Evolutionary conservation across 148 eudicot species (phyloP), one percentile per base, ranked within the genome.

Genomic region (Oxyria digyna): DNA sequence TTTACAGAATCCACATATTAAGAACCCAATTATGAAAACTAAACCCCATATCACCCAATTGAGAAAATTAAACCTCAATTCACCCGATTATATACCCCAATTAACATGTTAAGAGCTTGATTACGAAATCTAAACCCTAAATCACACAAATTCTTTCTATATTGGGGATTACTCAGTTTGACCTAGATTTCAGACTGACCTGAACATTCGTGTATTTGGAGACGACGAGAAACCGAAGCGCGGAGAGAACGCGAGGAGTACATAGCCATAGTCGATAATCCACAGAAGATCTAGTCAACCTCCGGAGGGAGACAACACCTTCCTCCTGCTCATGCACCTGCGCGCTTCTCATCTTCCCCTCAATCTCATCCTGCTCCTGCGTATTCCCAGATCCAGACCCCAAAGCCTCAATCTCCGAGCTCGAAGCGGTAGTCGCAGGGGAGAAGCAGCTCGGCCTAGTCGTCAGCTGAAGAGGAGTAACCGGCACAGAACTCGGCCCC

Each of bases 391-490:
- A 27, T 64, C 70, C 75, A 0, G 62, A n/a, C 32, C 38, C 79
- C 9, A 45, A 10, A 38, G 27, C 38, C 13, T 81, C 84, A 0
- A 78, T 49, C 69, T 81, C 84, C 11, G 81, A 69, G 38, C 79
- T 78, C 59, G 92, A 76, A n/a, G 84, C 84, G 27, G 85, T 85
- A 33, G 97, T 81, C 13, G 91, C 76, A 1, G 89, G 84, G 3
- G 88, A 87, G 72, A 75, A 80, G 62, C 89, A 87, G 52, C 88
- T 70, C 43, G 91, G 91, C 4, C 89, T 78, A 32, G 90, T 85
- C 45, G 87, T 42, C n/a, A 85, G 69, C 21, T 75, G 76, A 11
- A 87, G 72, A 8, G 90, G 93, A 57, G 93, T 83, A 15, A 72
- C 27, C 32, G 81, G 69, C 3, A 69, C 72, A 8, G 81, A 75